Conservation (phyloP, 2,329 filamentous ascomycete species). For the Dothideomycetes sp. region DNA sequence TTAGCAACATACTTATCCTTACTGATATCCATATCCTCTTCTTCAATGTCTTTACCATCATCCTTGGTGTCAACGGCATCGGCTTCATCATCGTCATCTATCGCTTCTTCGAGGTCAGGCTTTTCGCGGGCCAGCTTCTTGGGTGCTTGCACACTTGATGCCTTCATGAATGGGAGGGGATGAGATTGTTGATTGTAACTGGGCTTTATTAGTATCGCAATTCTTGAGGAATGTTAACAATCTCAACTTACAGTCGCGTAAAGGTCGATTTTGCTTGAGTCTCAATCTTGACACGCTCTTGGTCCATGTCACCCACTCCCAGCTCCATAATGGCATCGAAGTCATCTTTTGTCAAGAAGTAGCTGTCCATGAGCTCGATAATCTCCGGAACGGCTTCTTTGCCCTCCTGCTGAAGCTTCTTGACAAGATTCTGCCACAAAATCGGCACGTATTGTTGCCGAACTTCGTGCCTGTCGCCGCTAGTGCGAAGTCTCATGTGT, state of each 20-base stretch:
- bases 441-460: conserved; percentile 88
- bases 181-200: conserved; percentile 82
- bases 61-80: conserved; percentile 35
- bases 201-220: conserved; percentile 12
- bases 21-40: conserved; percentile 71
- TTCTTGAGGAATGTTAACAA: conserved; percentile 1
- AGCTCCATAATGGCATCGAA: conserved; percentile 89
- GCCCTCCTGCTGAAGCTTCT: conserved; percentile 63
- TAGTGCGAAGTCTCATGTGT: conserved; percentile 86
- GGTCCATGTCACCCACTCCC: conserved; percentile 73
- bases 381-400: conserved; percentile 72
- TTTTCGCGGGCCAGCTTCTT: conserved; percentile 60
- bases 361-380: conserved; percentile 94
- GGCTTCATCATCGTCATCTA: conserved; percentile 57
- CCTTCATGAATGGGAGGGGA: conserved; percentile 93
- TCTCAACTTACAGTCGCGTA: conserved; percentile 62
- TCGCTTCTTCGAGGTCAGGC: conserved; percentile 90
- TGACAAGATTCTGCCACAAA: conserved; percentile 71
- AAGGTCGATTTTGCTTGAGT: conserved; percentile 80
- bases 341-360: conserved; percentile 89
- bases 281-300: conserved; percentile 67
- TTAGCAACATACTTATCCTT: conserved; percentile 96
- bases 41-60: conserved; percentile 53
- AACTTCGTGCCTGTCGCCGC: conserved; percentile 85
- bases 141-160: conserved; percentile 61